Conservation (phyloP, 139 green algal genomes). For the Yamagishiella unicocca region DNA sequence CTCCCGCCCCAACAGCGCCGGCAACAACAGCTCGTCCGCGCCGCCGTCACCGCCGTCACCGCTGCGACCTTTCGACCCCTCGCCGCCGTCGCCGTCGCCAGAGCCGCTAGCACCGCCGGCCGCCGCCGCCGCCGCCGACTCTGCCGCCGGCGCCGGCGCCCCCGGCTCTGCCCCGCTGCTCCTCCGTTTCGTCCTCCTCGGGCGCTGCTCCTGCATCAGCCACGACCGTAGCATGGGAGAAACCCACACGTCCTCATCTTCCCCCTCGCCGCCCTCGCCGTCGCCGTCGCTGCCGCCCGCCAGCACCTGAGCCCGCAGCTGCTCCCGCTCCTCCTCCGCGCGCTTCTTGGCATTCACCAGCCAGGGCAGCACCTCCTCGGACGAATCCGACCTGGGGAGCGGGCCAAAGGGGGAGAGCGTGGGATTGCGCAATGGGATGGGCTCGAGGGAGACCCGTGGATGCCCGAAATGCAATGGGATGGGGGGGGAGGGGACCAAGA, state of each 20-base stretch:
- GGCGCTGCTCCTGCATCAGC: neutral
- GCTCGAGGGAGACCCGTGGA: no score
- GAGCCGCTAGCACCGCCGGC: no score
- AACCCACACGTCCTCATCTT: conserved; percentile 1
- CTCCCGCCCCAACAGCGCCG: no score
- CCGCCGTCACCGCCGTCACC: neutral
- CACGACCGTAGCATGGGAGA: conserved; percentile 26
- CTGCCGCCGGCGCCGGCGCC: neutral
- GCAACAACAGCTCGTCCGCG: neutral
- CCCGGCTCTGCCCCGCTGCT: neutral
- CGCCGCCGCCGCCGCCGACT: neutral
- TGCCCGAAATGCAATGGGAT: no score
- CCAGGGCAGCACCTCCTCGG: conserved; percentile 39
- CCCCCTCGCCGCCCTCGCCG: neutral
- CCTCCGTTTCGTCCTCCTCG: neutral
- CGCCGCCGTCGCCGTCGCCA: no score
- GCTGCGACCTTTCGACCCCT: neutral
- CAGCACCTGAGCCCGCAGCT: conserved; percentile 1
- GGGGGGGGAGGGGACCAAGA: no score
- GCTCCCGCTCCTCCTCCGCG: conserved; percentile 28
- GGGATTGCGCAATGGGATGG: neutral
- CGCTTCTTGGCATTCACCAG: conserved; percentile 40
- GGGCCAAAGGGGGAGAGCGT: no score
- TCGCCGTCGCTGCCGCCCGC: neutral
- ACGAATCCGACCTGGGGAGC: conserved; percentile 2